These are phyloP conservation scores for Amylostereum areolatum DNA, from an alignment of 1,284 basidiomycete genomes.

Conservation along the genomic window DNA sequence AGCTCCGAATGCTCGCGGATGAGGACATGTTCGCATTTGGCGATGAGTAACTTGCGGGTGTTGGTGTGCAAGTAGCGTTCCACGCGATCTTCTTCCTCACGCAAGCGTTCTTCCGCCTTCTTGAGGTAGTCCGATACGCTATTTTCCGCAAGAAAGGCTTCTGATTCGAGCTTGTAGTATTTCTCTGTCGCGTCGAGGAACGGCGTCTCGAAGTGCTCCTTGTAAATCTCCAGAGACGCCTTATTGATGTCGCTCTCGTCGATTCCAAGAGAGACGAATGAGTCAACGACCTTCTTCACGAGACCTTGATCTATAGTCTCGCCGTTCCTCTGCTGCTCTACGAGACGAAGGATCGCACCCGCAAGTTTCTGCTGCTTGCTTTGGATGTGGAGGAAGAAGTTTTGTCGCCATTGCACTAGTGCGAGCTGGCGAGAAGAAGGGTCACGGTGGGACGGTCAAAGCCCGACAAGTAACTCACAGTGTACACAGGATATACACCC, in stretches of 20 bases:
- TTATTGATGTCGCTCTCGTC: constrained; percentile 91
- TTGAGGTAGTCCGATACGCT: constrained; percentile 95
- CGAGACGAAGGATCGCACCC: constrained; percentile 81
- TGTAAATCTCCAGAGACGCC: constrained; percentile 92
- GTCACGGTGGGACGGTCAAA: background rate
- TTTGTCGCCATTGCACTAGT: constrained; percentile 90
- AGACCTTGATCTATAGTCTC: constrained; percentile 91
- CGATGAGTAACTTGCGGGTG: constrained; percentile 83
- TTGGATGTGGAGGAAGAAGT: constrained; percentile 89
- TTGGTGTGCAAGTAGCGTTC: constrained; percentile 90
- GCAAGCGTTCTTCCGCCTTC: constrained; percentile 89
- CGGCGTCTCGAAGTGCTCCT: constrained; percentile 83
- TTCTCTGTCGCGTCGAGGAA: constrained; percentile 88
- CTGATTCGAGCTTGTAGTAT: constrained; percentile 91
- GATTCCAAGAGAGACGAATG: constrained; percentile 93
- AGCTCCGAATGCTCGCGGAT: constrained; percentile 84
- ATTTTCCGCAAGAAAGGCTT: constrained; percentile 86
- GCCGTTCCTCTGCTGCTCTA: constrained; percentile 92
- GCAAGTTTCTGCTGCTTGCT: constrained; percentile 78
- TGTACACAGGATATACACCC: constrained; percentile 94
- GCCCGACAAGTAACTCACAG: constrained; percentile 50
- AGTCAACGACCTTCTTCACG: constrained; percentile 95
- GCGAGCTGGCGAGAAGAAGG: constrained; percentile 59
- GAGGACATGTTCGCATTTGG: constrained; percentile 89
- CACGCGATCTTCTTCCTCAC: constrained; percentile 94